Percentiles rank a stretch among this genome's conserved stretches.
Evolutionary conservation across 2,329 filamentous ascomycete species (phyloP).

Genomic region (Neurospora sp.): DNA sequence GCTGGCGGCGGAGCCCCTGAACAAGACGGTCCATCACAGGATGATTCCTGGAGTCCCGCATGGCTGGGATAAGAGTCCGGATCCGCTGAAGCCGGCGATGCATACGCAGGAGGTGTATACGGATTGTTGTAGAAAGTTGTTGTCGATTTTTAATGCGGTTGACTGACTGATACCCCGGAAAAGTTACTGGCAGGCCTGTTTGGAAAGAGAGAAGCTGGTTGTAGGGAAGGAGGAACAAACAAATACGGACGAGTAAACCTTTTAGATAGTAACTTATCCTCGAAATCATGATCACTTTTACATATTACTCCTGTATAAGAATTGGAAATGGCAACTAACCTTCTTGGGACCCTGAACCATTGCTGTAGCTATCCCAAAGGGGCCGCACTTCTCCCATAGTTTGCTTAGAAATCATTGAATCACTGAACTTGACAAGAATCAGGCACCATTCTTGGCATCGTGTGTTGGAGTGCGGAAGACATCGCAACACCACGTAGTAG

Average conservation of each 20-base stretch:
- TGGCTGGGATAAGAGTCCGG: constrained; percentile 59
- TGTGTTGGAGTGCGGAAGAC: background rate
- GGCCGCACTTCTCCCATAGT: background rate
- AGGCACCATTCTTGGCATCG: background rate
- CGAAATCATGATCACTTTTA: background rate
- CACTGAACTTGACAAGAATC: background rate
- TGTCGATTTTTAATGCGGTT: constrained; percentile 29
- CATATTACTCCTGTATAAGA: background rate
- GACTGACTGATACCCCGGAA: constrained; percentile 2
- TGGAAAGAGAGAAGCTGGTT: background rate
- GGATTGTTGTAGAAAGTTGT: constrained; percentile 42
- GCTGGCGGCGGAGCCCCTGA: constrained; percentile 34
- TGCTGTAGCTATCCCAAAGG: background rate
- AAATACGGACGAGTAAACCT: background rate
- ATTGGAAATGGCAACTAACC: background rate
- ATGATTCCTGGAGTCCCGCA: constrained; percentile 51
- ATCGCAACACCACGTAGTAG: background rate
- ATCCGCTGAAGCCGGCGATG: constrained; percentile 42
- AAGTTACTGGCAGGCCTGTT: background rate
- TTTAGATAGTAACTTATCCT: background rate
- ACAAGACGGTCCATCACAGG: constrained; percentile 48
- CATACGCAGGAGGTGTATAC: constrained; percentile 44
- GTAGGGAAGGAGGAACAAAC: background rate
- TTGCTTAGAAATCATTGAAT: background rate
- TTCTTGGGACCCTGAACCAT: no score